Percentiles rank a stretch among this genome's conserved stretches.
These are phyloP conservation scores for Chytridium lagenaria DNA, from an alignment of 371 early-diverging fungal species.

Conservation along the genomic window DNA sequence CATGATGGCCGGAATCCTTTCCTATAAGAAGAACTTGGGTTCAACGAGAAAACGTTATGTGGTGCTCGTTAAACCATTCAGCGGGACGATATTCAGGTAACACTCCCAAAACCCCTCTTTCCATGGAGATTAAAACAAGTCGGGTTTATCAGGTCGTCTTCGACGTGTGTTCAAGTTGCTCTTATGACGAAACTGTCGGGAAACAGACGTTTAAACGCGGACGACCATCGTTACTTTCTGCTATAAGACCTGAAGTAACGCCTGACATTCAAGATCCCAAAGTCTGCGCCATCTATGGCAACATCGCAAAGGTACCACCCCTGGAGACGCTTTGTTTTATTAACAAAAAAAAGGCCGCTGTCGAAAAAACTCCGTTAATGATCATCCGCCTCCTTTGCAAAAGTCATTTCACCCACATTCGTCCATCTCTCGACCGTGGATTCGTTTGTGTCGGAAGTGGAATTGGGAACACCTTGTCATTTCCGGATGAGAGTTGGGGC, in stretches of 20 bases:
- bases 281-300: conserved; percentile 26
- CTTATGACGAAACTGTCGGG: not conserved
- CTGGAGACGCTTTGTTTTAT: not conserved
- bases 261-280: conserved; percentile 25
- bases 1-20: not conserved
- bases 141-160: not conserved
- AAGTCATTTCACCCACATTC: conserved; percentile 6
- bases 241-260: conserved; percentile 11
- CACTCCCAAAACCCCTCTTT: not conserved
- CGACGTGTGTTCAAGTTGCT: not conserved
- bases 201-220: not conserved
- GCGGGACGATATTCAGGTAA: conserved; percentile 3
- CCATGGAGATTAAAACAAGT: not conserved
- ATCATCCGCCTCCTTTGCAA: conserved; percentile 21
- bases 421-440: conserved; percentile 28
- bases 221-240: not conserved
- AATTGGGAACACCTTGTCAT: conserved; percentile 18
- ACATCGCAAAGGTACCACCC: conserved; percentile 25
- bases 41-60: not conserved
- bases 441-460: conserved; percentile 24
- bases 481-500: conserved; percentile 14
- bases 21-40: not conserved
- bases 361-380: conserved; percentile 23
- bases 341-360: conserved; percentile 24
- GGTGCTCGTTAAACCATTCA: not conserved